Base-by-base conservation (phyloP, 2,329 filamentous ascomycete genomes). In the Sarocladium strictum region DNA sequence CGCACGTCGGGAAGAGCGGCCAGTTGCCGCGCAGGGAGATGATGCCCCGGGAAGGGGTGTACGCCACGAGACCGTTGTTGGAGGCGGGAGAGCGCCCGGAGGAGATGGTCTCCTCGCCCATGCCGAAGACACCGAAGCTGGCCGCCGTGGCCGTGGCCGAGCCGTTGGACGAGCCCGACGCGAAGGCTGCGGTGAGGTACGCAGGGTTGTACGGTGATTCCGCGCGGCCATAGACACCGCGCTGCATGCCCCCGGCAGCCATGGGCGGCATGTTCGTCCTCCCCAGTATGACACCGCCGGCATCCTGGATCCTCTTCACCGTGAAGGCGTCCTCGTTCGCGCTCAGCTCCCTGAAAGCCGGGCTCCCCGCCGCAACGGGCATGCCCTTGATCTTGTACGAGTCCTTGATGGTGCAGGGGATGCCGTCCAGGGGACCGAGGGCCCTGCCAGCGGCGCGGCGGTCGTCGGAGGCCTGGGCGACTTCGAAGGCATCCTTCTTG, bases 321-420 rank as follows among this genome's bases (percentile, higher is more conserved):
- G 76, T 74, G 2, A 75, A 76, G 1, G 79, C 77, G 61, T 84
- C 79, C 47, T 78, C 72, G 6, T 70, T 76, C 0, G 81, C 72
- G 2, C 76, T 59, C 0, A 84, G 61, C 7, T 75, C 61, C 29
- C 72, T 60, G 53, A 84, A 79, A 0, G 80, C 81, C 1, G 77
- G 77, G 0, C 79, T 82, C 1, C 79, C 81, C 51, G 72, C 67
- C 0, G 79, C 77, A 2, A 78, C 75, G 0, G 73, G 79, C 70
- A 82, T 73, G 1, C 76, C 76, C 23, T 71, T 69, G 27, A 78
- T 74, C 58, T 76, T 80, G 67, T 77, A 83, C 59, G 72, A 77
- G 60, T 84, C 80, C 62, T 84, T 84, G 59, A 81, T 68, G 0
- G 78, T 80, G 55, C 73, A 83, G 0, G 80, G 79, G 7, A 84